Evolutionary conservation across 257 asterid genomes (phyloP).

Genomic region (Anisodus acutangulus): DNA sequence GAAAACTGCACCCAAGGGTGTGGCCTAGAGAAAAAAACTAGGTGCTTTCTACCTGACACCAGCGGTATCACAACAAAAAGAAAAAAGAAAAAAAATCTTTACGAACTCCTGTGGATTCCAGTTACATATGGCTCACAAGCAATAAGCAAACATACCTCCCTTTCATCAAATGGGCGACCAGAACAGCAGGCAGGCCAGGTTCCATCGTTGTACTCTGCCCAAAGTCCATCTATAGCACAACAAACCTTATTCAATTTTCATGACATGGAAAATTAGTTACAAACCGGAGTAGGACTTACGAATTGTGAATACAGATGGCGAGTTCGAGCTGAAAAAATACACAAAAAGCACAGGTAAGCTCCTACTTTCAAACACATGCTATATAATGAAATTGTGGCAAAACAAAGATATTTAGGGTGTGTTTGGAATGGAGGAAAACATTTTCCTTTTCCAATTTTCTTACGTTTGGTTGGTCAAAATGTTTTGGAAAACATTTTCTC

Average conservation of each 20-base stretch:
- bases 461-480: no score
- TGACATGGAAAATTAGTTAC: not conserved
- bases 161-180: constrained; percentile 63
- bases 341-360: constrained; percentile 32
- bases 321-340: constrained; percentile 62
- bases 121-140: not conserved
- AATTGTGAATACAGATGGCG: constrained; percentile 72
- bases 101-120: constrained; percentile 4
- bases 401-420: not conserved
- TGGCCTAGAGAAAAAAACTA: not conserved
- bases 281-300: constrained; percentile 57
- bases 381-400: not conserved
- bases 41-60: not conserved
- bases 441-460: no score
- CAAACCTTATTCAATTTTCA: constrained; percentile 28
- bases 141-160: constrained; percentile 51
- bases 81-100: not conserved
- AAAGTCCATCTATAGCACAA: constrained; percentile 74
- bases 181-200: constrained; percentile 92
- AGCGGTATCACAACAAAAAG: not conserved
- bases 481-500: no score
- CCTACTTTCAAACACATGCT: not conserved
- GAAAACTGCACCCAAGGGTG: not conserved
- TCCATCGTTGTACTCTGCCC: constrained; percentile 93
- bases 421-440: no score